A percentile compares a stretch with the other conserved stretches of the same genome.
These are phyloP conservation scores for Russula griseocarnosa DNA, from an alignment of 768 basidiomycete species.

Conservation along the genomic window DNA sequence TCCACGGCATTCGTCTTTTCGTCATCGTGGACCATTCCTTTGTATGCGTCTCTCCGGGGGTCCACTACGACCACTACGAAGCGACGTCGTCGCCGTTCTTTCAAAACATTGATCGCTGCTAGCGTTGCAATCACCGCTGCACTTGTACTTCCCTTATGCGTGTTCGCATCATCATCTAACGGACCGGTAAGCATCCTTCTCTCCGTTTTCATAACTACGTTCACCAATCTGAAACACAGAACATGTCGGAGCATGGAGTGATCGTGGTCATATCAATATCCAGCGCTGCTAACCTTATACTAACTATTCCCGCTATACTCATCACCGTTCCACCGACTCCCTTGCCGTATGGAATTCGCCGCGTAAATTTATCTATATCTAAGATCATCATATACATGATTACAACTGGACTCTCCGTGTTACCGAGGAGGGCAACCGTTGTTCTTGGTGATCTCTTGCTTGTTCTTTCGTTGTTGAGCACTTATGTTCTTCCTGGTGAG, in stretches of 20 bases:
- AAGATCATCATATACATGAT: constrained; percentile 42
- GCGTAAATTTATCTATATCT: constrained; percentile 45
- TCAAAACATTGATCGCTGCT: constrained; percentile 50
- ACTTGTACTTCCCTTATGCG: constrained; percentile 54
- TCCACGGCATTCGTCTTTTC: constrained; percentile 62
- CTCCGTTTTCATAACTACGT: background rate
- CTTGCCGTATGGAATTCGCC: constrained; percentile 43
- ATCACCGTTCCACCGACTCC: constrained; percentile 53
- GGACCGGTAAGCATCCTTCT: constrained; percentile 37
- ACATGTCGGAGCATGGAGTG: constrained; percentile 31
- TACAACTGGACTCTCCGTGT: constrained; percentile 45
- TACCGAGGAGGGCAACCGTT: constrained; percentile 39
- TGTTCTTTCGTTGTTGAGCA: constrained; percentile 49
- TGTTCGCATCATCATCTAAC: constrained; percentile 49
- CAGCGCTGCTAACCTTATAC: constrained; percentile 49
- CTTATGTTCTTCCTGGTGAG: constrained; percentile 62
- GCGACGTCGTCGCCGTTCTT: constrained; percentile 50
- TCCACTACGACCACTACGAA: constrained; percentile 40
- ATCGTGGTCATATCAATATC: constrained; percentile 42
- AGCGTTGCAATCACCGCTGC: constrained; percentile 48
- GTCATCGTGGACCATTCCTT: constrained; percentile 58
- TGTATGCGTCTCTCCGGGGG: constrained; percentile 58
- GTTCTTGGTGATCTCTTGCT: constrained; percentile 49
- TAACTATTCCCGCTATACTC: constrained; percentile 57
- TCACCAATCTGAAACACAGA: constrained; percentile 30